phyloP scores from a whole-genome alignment of 2,329 filamentous ascomycete genomes.

The Lasiodiplodia gonubiensis region DNA sequence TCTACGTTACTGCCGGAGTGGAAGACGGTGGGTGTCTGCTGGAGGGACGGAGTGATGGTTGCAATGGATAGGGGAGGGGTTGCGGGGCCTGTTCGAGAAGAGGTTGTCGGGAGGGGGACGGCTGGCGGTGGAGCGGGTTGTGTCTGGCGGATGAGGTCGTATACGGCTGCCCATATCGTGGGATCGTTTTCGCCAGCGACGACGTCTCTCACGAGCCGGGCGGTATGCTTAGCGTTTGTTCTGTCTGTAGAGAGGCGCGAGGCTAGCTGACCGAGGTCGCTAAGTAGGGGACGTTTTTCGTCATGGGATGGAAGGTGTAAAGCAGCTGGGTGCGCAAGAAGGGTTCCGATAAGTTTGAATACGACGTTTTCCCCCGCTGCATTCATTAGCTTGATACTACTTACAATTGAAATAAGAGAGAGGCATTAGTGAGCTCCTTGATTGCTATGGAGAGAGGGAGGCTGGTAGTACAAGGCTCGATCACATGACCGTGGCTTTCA shows the following conservation, averaged over 20 bases:
- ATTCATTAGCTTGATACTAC: neutral
- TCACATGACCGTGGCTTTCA: too few species aligned
- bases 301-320: neutral
- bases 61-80: neutral
- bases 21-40: slow-evolving; percentile 33
- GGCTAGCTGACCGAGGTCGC: neutral
- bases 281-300: neutral
- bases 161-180: slow-evolving; percentile 2
- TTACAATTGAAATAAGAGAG: too few species aligned
- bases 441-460: too few species aligned
- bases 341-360: neutral
- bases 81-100: neutral
- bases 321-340: neutral
- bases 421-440: too few species aligned
- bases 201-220: neutral
- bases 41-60: neutral
- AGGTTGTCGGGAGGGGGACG: neutral
- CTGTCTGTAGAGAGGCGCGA: neutral
- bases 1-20: slow-evolving; percentile 7
- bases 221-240: neutral
- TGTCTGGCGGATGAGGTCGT: slow-evolving; percentile 9
- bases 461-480: too few species aligned
- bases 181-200: neutral
- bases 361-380: neutral
- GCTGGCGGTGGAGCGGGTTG: neutral